phyloP scores from a whole-genome alignment of 2,329 filamentous ascomycete genomes.

The Alternaria incomplexa region DNA sequence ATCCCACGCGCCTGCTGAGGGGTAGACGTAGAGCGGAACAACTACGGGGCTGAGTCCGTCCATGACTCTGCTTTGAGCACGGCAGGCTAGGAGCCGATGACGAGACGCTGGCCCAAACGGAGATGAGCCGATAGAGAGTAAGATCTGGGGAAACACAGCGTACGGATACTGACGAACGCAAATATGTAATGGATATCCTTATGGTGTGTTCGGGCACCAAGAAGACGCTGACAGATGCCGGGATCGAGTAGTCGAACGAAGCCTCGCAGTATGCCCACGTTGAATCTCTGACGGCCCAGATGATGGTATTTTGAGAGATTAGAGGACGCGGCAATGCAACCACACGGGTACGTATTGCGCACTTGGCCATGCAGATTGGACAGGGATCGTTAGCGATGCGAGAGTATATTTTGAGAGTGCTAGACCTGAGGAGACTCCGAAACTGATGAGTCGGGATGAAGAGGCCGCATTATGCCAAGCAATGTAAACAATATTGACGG shows the following conservation, averaged over 20 bases:
- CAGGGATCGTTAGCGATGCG: constrained; percentile 43
- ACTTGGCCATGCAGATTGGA: constrained; percentile 41
- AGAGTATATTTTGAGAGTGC: constrained; percentile 44
- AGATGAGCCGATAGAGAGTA: constrained; percentile 1
- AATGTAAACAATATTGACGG: constrained; percentile 44
- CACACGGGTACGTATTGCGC: constrained; percentile 33
- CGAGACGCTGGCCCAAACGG: neutral
- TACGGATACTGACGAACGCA: constrained; percentile 2
- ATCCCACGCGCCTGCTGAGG: constrained; percentile 54
- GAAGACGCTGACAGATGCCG: constrained; percentile 12
- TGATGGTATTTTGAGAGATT: constrained; percentile 21
- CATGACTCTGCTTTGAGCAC: constrained; percentile 19
- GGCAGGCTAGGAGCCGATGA: constrained; percentile 9
- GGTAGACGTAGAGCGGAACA: constrained; percentile 59
- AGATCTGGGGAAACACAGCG: constrained; percentile 3
- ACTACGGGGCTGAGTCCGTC: constrained; percentile 44
- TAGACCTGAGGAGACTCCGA: constrained; percentile 37
- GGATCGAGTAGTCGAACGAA: constrained; percentile 19
- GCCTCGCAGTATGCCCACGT: constrained; percentile 19
- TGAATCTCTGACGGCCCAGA: constrained; percentile 26
- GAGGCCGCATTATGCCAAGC: constrained; percentile 43
- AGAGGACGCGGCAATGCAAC: constrained; percentile 29
- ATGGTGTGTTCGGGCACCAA: constrained; percentile 23
- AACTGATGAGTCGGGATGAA: constrained; percentile 42
- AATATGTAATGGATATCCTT: constrained; percentile 5